phyloP scores from a whole-genome alignment of 345 rosid genomes.

The Noccaea bulbosa region DNA sequence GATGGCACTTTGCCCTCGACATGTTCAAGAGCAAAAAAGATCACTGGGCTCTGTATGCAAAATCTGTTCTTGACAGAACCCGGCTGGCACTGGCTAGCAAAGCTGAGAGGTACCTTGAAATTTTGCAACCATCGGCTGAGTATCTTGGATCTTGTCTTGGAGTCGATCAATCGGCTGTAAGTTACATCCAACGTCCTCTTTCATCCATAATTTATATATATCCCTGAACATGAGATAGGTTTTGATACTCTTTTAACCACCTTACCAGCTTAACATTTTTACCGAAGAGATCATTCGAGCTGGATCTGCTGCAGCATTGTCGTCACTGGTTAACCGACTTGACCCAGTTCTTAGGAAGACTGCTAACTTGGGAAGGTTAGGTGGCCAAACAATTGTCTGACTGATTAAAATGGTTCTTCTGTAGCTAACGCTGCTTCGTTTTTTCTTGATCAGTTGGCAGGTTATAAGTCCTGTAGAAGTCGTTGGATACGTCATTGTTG shows the following conservation, averaged over 20 bases:
- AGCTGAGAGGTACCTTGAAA: constrained; percentile 81
- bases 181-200: constrained; percentile 41
- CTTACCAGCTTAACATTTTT: constrained; percentile 76
- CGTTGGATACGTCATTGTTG: constrained; percentile 79
- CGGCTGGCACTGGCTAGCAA: constrained; percentile 86
- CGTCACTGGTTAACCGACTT: constrained; percentile 83
- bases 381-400: constrained; percentile 14
- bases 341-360: constrained; percentile 96
- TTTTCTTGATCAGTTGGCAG: constrained; percentile 86
- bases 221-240: constrained; percentile 13
- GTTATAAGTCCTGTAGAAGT: constrained; percentile 95
- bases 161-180: constrained; percentile 87
- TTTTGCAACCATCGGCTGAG: constrained; percentile 94
- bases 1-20: constrained; percentile 73
- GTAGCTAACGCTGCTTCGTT: constrained; percentile 37
- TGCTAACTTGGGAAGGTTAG: constrained; percentile 96
- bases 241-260: constrained; percentile 10
- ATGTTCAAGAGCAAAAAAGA: constrained; percentile 62
- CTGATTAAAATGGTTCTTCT: constrained; percentile 3
- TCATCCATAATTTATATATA: background rate
- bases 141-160: constrained; percentile 91
- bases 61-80: constrained; percentile 94
- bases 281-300: constrained; percentile 97
- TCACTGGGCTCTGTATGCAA: constrained; percentile 91
- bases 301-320: constrained; percentile 94